A percentile compares a stretch with the other conserved stretches of the same genome.
phyloP scores from a whole-genome alignment of 192 early-diverging fungal species.

The Coemansia sp. region DNA sequence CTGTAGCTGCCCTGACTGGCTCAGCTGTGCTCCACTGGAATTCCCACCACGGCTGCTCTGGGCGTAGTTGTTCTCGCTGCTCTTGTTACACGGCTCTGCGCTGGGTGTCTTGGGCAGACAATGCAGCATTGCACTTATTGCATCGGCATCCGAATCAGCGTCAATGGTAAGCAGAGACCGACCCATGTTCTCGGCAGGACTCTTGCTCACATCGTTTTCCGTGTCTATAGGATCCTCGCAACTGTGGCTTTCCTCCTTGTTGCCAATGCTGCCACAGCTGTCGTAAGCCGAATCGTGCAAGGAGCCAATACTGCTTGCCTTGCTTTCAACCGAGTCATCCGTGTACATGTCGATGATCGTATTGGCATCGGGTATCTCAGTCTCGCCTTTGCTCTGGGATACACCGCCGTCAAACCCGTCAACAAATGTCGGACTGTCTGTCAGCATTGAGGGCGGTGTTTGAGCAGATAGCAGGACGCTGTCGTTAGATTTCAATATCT shows the following conservation, averaged over 20 bases:
- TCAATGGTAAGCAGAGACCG: neutral
- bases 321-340: neutral
- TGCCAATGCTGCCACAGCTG: conserved; percentile 16
- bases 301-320: neutral
- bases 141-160: neutral
- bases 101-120: conserved; percentile 33
- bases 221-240: neutral
- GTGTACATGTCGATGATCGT: conserved; percentile 41
- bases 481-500: neutral
- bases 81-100: neutral
- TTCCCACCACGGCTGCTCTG: too few species aligned
- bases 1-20: neutral
- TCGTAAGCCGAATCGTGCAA: conserved; percentile 13
- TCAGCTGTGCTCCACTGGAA: neutral
- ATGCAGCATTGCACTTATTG: neutral
- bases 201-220: neutral
- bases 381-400: neutral
- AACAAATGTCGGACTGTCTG: neutral
- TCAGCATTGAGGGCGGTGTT: conserved; percentile 7
- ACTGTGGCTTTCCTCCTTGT: neutral
- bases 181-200: neutral
- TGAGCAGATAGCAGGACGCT: conserved; percentile 1
- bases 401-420: neutral
- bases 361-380: neutral
- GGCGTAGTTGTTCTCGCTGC: neutral